Evolutionary conservation across 495 filamentous ascomycete species (phyloP).

Genomic region (Letharia lupina): DNA sequence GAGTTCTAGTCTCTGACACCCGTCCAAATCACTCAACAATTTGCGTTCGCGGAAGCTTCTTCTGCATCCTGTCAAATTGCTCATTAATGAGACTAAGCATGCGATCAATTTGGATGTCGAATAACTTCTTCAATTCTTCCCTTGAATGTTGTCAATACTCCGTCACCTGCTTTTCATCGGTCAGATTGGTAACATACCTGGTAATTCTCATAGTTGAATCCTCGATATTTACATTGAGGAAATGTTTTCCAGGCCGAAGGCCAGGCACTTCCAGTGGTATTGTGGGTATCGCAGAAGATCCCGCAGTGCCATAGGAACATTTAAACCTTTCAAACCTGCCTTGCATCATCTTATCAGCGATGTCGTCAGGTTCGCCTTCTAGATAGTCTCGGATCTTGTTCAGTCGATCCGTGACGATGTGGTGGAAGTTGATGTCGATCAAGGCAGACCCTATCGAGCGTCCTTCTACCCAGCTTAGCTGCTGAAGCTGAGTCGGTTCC

Average conservation of each 20-base stretch:
- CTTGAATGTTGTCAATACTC: conserved; percentile 24
- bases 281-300: conserved; percentile 23
- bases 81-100: conserved; percentile 45
- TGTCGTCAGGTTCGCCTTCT: conserved; percentile 16
- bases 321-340: conserved; percentile 36
- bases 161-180: not conserved
- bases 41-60: conserved; percentile 36
- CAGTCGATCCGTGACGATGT: conserved; percentile 26
- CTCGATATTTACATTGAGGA: conserved; percentile 29
- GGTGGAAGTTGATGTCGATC: conserved; percentile 32
- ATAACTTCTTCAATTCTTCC: conserved; percentile 43
- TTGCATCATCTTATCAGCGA: conserved; percentile 33
- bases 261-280: conserved; percentile 31
- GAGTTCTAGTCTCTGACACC: not conserved
- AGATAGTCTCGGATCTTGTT: conserved; percentile 26
- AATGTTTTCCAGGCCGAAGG: conserved; percentile 19
- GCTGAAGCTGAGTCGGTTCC: conserved; percentile 31
- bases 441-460: conserved; percentile 36
- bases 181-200: conserved; percentile 23
- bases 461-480: conserved; percentile 35
- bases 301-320: conserved; percentile 34
- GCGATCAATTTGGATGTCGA: conserved; percentile 48
- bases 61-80: conserved; percentile 44
- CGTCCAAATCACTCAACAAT: conserved; percentile 34
- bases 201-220: conserved; percentile 32